A percentile compares a stretch with the other conserved stretches of the same genome.
These are phyloP conservation scores for Chalciporus chontae DNA, from an alignment of 768 basidiomycete genomes.

Conservation along the genomic window DNA sequence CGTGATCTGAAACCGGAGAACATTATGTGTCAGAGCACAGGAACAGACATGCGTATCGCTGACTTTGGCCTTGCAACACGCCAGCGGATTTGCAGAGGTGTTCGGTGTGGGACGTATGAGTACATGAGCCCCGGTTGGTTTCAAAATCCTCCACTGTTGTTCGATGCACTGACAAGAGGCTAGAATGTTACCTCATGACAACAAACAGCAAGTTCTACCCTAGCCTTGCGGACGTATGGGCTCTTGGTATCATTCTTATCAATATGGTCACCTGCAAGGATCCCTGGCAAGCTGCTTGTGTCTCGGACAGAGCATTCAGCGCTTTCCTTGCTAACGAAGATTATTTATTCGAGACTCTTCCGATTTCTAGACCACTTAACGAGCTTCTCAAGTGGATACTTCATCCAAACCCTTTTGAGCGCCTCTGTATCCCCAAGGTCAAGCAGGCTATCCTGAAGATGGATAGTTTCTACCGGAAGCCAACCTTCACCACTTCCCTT, in stretches of 20 bases:
- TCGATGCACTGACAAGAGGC: too few relatives aligned
- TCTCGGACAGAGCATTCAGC: conserved; percentile 7
- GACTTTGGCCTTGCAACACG: conserved; percentile 76
- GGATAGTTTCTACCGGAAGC: conserved; percentile 13
- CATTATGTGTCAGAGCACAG: conserved; percentile 56
- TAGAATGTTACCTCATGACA: conserved; percentile 39
- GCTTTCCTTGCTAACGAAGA: conserved; percentile 16
- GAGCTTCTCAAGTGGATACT: conserved; percentile 17
- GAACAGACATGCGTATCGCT: conserved; percentile 54
- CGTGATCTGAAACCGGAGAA: conserved; percentile 89
- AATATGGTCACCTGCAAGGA: conserved; percentile 67
- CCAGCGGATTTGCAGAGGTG: conserved; percentile 42
- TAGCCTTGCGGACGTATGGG: conserved; percentile 56
- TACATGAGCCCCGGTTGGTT: conserved; percentile 58
- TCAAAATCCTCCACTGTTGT: too few relatives aligned
- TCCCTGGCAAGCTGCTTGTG: conserved; percentile 14
- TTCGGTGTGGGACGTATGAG: conserved; percentile 55
- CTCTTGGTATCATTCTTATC: conserved; percentile 74
- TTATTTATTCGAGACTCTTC: conserved; percentile 10
- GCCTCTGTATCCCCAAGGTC: conserved; percentile 17
- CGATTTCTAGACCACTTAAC: conserved; percentile 15
- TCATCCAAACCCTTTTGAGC: conserved; percentile 11
- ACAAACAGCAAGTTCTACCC: conserved; percentile 42
- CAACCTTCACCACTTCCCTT: not conserved
- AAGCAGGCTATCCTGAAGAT: conserved; percentile 14